These are phyloP conservation scores for Lithohypha guttulata DNA, from an alignment of 2,329 filamentous ascomycete species.

Conservation along the genomic window DNA sequence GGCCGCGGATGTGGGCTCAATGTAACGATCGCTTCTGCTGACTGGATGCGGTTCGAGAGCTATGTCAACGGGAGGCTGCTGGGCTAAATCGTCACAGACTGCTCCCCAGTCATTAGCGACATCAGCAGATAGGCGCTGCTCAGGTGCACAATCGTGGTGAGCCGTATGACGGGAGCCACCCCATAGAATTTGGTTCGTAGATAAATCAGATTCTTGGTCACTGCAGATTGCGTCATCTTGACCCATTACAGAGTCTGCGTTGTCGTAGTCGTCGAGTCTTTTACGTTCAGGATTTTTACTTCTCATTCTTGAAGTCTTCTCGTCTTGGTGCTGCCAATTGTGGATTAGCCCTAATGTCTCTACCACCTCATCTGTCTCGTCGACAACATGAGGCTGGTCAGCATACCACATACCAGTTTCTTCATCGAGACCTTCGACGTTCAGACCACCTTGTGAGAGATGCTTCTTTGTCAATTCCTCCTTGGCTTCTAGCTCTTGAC, in stretches of 20 bases:
- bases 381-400: conserved; percentile 1
- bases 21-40: no score
- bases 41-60: no score
- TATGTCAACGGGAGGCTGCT: no score
- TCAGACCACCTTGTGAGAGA: conserved; percentile 11
- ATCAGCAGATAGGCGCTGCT: no score
- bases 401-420: conserved; percentile 17
- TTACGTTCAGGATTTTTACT: conserved; percentile 9
- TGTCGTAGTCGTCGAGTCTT: conserved; percentile 14
- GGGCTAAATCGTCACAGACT: no score
- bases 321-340: conserved; percentile 12
- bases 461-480: conserved; percentile 9
- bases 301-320: conserved; percentile 10
- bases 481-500: conserved; percentile 16
- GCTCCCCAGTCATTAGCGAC: no score
- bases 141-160: no score
- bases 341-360: conserved; percentile 9
- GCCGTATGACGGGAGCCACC: no score
- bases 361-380: not conserved
- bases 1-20: no score
- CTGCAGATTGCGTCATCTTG: no score
- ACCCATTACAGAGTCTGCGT: no score
- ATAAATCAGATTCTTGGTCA: not conserved
- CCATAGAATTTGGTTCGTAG: not conserved
- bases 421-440: conserved; percentile 11